These are phyloP conservation scores for Vitis hybrid DNA, from an alignment of 177 flowering plant species.

Conservation along the genomic window DNA sequence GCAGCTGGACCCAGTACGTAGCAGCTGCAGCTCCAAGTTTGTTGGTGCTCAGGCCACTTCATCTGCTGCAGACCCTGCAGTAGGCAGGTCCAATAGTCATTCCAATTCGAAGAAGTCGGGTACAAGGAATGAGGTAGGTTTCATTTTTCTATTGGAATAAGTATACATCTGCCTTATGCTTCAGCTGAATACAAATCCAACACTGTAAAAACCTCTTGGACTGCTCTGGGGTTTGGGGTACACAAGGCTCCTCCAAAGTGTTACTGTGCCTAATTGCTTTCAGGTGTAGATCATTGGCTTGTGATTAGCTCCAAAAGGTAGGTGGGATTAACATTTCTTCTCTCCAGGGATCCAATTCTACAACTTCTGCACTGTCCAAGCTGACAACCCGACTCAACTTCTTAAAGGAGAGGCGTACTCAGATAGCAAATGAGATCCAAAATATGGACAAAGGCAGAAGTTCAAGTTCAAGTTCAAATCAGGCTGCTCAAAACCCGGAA, in stretches of 20 bases:
- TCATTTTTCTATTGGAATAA: background rate
- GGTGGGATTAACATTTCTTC: background rate
- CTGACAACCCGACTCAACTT: slow-evolving; percentile 72
- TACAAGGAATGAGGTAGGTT: slow-evolving; percentile 52
- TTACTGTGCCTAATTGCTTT: too few species aligned
- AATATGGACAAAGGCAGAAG: slow-evolving; percentile 40
- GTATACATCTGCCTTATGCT: too few species aligned
- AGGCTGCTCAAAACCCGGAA: slow-evolving; percentile 20
- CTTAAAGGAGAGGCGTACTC: slow-evolving; percentile 72
- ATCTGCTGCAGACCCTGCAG: slow-evolving; percentile 19
- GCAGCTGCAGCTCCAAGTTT: slow-evolving; percentile 19
- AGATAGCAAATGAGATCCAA: slow-evolving; percentile 63
- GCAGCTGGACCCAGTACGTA: slow-evolving; percentile 22
- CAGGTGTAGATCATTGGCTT: background rate
- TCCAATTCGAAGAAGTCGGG: slow-evolving; percentile 33
- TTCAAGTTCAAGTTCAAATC: slow-evolving; percentile 30
- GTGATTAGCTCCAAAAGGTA: background rate
- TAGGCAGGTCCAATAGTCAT: slow-evolving; percentile 17
- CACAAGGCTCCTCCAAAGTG: too few species aligned
- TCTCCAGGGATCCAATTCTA: slow-evolving; percentile 53
- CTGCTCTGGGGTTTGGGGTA: too few species aligned
- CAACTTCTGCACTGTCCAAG: slow-evolving; percentile 65
- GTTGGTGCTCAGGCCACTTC: slow-evolving; percentile 18
- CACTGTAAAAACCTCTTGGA: too few species aligned
- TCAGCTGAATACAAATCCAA: too few species aligned